Percentiles rank a stretch among this genome's conserved stretches.
Conservation (phyloP, 352 stramenopile genomes). For the Phytopythium mirpurense region DNA sequence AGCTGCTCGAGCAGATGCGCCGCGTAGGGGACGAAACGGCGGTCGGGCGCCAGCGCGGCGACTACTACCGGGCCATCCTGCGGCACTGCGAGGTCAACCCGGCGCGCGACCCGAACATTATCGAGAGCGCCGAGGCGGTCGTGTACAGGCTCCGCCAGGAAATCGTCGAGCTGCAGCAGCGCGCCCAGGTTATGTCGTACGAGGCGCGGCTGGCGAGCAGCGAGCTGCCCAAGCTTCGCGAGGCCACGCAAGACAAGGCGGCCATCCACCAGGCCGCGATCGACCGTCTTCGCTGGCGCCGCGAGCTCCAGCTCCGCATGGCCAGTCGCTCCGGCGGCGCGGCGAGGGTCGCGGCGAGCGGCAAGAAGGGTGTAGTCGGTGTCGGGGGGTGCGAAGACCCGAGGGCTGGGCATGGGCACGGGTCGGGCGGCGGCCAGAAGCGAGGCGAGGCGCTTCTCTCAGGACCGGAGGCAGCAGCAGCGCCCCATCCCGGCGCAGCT, state of each 20-base stretch:
- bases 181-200: conserved; percentile 62
- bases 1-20: conserved; percentile 62
- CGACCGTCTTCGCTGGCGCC: conserved; percentile 56
- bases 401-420: not conserved
- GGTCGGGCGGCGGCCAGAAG: not conserved
- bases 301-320: conserved; percentile 56
- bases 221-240: conserved; percentile 60
- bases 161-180: conserved; percentile 64
- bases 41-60: conserved; percentile 55
- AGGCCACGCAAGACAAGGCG: conserved; percentile 62
- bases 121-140: conserved; percentile 56
- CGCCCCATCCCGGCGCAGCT: no score
- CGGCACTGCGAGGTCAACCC: conserved; percentile 76
- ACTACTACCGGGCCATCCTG: conserved; percentile 80
- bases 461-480: no score
- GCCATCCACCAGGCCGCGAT: conserved; percentile 63
- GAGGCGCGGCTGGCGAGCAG: conserved; percentile 52
- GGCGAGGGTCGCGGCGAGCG: not conserved
- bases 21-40: conserved; percentile 51
- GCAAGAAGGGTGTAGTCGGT: conserved; percentile 11
- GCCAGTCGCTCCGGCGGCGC: conserved; percentile 18
- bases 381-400: not conserved
- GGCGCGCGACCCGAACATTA: conserved; percentile 70
- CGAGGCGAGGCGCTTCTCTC: no score
- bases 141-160: conserved; percentile 63